Evolutionary conservation across 1,284 basidiomycete genomes (phyloP).

Genomic region (Mycena citricolor): DNA sequence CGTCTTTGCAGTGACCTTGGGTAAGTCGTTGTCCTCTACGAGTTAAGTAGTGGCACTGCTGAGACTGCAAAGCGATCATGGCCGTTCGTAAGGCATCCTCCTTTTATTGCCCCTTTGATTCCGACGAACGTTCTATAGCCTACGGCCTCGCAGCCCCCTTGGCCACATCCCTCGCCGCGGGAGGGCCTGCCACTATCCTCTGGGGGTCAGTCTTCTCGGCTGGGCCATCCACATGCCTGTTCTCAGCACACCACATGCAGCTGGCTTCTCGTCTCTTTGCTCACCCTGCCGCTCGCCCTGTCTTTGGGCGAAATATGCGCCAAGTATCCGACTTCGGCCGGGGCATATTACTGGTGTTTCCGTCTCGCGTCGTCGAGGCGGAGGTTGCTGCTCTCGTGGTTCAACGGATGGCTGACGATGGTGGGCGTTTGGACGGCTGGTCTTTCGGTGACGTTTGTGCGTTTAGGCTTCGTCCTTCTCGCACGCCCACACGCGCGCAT

Average conservation of each 20-base stretch:
- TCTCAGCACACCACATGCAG: conserved; percentile 28
- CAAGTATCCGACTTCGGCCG: conserved; percentile 57
- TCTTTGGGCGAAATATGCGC: conserved; percentile 57
- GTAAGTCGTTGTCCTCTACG: conserved; percentile 29
- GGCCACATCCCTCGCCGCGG: conserved; percentile 50
- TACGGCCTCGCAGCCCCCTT: conserved; percentile 53
- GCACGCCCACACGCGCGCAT: background rate
- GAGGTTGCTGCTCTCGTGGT: conserved; percentile 50
- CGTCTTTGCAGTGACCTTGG: conserved; percentile 43
- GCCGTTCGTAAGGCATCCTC: conserved; percentile 46
- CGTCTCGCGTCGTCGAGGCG: conserved; percentile 44
- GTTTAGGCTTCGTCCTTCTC: conserved; percentile 11
- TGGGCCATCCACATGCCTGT: background rate
- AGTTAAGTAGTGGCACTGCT: background rate
- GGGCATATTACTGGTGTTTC: conserved; percentile 60
- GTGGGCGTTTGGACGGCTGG: conserved; percentile 57
- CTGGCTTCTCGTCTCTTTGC: conserved; percentile 47
- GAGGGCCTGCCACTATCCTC: conserved; percentile 52
- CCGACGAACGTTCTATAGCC: conserved; percentile 32
- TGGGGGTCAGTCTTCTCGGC: conserved; percentile 42
- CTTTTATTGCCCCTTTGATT: background rate
- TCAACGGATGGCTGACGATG: conserved; percentile 57
- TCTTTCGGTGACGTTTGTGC: conserved; percentile 53
- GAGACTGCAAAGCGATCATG: conserved; percentile 43
- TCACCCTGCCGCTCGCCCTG: conserved; percentile 46